phyloP scores from a whole-genome alignment of 2,329 filamentous ascomycete genomes.

The Davidsoniella eucalypti region DNA sequence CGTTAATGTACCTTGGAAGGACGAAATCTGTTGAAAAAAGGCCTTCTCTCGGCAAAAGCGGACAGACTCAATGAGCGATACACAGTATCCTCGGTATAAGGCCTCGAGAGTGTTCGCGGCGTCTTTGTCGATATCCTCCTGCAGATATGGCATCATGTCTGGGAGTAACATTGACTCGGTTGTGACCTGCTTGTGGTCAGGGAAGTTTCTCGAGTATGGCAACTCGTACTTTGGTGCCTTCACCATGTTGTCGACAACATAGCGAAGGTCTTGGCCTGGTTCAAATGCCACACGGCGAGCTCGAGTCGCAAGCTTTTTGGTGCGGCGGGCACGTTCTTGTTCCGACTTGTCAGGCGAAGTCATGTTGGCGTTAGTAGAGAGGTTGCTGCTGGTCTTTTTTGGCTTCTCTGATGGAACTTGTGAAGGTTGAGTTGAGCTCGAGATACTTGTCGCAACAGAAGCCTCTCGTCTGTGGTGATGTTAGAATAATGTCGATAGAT shows the following conservation, averaged over 20 bases:
- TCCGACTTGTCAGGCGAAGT: not conserved
- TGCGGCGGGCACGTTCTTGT: not conserved
- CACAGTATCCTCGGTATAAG: slow-evolving; percentile 86
- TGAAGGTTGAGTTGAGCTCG: not conserved
- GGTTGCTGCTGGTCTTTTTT: not conserved
- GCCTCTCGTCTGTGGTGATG: not conserved
- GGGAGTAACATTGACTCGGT: slow-evolving; percentile 65
- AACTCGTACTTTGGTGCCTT: slow-evolving; percentile 43
- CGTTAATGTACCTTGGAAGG: slow-evolving; percentile 89
- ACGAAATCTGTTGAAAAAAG: slow-evolving; percentile 86
- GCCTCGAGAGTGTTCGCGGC: slow-evolving; percentile 73
- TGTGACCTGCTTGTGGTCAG: slow-evolving; percentile 29
- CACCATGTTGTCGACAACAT: slow-evolving; percentile 31
- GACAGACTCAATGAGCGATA: slow-evolving; percentile 86
- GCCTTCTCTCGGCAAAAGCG: slow-evolving; percentile 94
- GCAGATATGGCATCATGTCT: slow-evolving; percentile 68
- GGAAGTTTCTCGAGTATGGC: slow-evolving; percentile 36
- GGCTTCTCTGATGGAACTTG: not conserved
- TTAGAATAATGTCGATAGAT: no score
- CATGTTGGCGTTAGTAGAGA: not conserved
- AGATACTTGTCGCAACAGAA: not conserved
- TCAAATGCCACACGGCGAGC: slow-evolving; percentile 8
- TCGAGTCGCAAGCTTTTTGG: not conserved
- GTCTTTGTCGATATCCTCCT: slow-evolving; percentile 67
- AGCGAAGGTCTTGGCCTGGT: slow-evolving; percentile 10